phyloP scores from a whole-genome alignment of 176 grass and related monocot genomes.

The Cenchrus fungigraminus region DNA sequence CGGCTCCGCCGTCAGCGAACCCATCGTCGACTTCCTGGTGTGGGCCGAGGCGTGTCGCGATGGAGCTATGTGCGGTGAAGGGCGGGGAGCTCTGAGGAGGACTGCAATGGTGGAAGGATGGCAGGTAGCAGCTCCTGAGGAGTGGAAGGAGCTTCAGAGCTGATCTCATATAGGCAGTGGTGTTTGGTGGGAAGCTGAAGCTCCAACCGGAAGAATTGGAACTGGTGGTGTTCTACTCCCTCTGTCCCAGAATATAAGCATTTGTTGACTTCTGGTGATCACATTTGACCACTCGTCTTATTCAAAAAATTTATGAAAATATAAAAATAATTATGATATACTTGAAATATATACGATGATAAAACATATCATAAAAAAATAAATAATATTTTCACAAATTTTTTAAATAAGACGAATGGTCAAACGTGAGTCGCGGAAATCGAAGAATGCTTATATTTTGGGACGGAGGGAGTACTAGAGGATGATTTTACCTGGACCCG shows the following conservation, averaged over 20 bases:
- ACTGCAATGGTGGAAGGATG: not conserved
- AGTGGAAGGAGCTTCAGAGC: slow-evolving; percentile 13
- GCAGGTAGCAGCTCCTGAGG: slow-evolving; percentile 14
- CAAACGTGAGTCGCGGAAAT: too few relatives aligned
- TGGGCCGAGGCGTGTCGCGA: not conserved
- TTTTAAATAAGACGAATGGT: too few relatives aligned
- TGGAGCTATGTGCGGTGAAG: not conserved
- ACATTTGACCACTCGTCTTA: too few relatives aligned
- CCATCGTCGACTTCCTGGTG: slow-evolving; percentile 39
- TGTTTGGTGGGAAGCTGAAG: slow-evolving; percentile 23
- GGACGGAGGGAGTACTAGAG: not conserved
- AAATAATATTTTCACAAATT: too few relatives aligned
- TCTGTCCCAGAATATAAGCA: too few relatives aligned
- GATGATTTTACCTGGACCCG: not conserved
- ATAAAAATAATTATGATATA: too few relatives aligned
- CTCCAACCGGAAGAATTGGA: not conserved
- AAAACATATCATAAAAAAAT: too few relatives aligned
- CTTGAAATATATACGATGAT: too few relatives aligned
- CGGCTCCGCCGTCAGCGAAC: slow-evolving; percentile 1
- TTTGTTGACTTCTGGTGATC: too few relatives aligned
- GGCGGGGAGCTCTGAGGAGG: not conserved
- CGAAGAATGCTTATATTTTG: too few relatives aligned
- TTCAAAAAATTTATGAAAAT: too few relatives aligned
- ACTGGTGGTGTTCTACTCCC: not conserved
- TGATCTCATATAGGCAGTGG: slow-evolving; percentile 35